Base-by-base conservation (phyloP, 768 basidiomycete species). In the Trametopsis cervina region DNA sequence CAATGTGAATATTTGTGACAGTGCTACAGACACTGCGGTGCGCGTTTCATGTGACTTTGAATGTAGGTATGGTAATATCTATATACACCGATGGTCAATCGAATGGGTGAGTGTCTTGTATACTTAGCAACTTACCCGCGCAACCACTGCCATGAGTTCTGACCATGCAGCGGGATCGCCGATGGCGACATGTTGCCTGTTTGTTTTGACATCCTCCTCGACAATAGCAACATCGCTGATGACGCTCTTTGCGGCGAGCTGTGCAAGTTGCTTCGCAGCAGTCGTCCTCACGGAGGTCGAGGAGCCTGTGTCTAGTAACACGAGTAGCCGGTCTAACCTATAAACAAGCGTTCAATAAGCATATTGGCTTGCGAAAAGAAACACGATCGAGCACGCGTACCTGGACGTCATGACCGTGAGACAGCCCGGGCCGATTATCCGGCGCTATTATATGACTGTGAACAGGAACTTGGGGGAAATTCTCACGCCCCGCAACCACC, bases 261-360 rank as follows among this genome's bases (percentile, higher is more conserved):
- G 89, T 0, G 93, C 93, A 39, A 99, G 75, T 64, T 99, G 96
- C 60, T 91, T 93, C 4, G 94, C 94, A 0, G 96, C 95, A n/a
- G 96, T 96, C 53, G 82, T 82, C 62, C 94, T 80, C 55, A 99
- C 85, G 42, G 87, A 85, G 36, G 77, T 68, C 2, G 92, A 92
- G 11, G 95, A 94, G 39, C 96, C 96, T 29, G 92, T 93, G 65
- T 97, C 94, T 53, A 99, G 80, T 39, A 99, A 78, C 59, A 90
- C 78, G 64, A 99, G 83, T 71, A 99, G 86, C 67, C 96, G 85
- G 77, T 98, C 96, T 73, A 97, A 83, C 73, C 94, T 95, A n/a
- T n/a, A n/a, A n/a, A n/a, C n/a, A n/a, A n/a, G 59, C 4, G 46
- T 4, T 13, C 47, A 21, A 17, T 33, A 7, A 33, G 29, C 15